phyloP scores from a whole-genome alignment of 306 rosid species.

The Sophora flavescens region DNA sequence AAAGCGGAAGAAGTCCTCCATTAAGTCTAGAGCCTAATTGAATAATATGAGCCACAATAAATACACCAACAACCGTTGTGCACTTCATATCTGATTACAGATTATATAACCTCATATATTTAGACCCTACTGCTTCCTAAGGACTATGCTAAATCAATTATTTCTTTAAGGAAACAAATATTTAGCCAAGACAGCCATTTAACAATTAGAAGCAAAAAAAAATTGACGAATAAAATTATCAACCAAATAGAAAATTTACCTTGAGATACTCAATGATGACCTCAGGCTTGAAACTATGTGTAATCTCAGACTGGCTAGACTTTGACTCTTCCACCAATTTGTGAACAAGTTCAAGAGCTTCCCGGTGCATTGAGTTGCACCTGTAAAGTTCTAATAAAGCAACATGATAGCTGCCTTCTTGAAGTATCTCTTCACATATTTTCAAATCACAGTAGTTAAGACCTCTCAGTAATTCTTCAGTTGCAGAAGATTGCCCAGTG shows the following conservation, averaged over 20 bases:
- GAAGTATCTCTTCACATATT: slow-evolving; percentile 88
- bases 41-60: neutral
- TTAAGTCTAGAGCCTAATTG: neutral
- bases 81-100: slow-evolving; percentile 24
- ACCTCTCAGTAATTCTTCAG: slow-evolving; percentile 80
- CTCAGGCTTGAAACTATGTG: slow-evolving; percentile 82
- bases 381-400: slow-evolving; percentile 89
- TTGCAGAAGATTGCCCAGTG: slow-evolving; percentile 81
- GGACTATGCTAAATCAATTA: neutral
- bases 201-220: slow-evolving; percentile 10
- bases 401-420: slow-evolving; percentile 64
- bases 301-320: slow-evolving; percentile 66
- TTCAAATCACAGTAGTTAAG: slow-evolving; percentile 88
- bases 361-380: slow-evolving; percentile 90
- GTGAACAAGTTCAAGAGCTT: slow-evolving; percentile 92
- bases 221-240: slow-evolving; percentile 25
- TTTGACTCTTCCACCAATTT: slow-evolving; percentile 80
- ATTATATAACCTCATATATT: neutral
- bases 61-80: neutral
- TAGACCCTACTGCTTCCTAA: slow-evolving; percentile 1
- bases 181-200: neutral
- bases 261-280: slow-evolving; percentile 95
- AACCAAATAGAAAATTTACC: slow-evolving; percentile 55
- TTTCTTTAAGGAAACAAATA: neutral
- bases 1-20: slow-evolving; percentile 1